phyloP scores from a whole-genome alignment of 768 basidiomycete genomes.

The Collybiopsis luxurians region DNA sequence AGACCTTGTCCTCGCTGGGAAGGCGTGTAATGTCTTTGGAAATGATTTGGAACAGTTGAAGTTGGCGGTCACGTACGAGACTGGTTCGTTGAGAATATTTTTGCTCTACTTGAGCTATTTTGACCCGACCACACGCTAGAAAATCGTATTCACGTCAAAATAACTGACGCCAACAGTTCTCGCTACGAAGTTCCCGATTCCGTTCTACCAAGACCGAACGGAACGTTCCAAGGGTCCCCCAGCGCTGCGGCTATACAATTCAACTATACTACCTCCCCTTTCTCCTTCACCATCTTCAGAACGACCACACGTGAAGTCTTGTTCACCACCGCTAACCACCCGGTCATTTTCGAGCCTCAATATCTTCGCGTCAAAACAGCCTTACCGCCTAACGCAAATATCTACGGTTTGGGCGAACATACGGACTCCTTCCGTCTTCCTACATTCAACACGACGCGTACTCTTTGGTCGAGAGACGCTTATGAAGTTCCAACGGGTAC shows the following conservation, averaged over 20 bases:
- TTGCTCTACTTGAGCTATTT: background rate
- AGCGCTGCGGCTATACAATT: constrained; percentile 48
- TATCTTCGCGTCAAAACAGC: constrained; percentile 70
- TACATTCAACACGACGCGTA: constrained; percentile 42
- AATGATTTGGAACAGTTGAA: constrained; percentile 45
- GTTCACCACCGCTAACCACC: constrained; percentile 57
- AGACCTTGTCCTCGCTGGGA: constrained; percentile 48
- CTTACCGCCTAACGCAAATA: constrained; percentile 58
- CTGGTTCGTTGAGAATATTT: constrained; percentile 29
- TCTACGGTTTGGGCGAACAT: constrained; percentile 80
- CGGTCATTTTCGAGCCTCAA: constrained; percentile 74
- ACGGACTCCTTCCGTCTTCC: constrained; percentile 61
- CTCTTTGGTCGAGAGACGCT: constrained; percentile 67
- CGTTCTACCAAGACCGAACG: constrained; percentile 53
- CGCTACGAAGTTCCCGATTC: constrained; percentile 67
- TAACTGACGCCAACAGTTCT: constrained; percentile 43
- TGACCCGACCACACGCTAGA: constrained; percentile 24
- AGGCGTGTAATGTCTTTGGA: constrained; percentile 60
- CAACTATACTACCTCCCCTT: constrained; percentile 57
- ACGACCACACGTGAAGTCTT: constrained; percentile 48
- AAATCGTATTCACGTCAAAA: constrained; percentile 62
- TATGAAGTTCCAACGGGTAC: constrained; percentile 54
- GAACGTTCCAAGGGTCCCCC: constrained; percentile 23
- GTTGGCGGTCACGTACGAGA: constrained; percentile 58
- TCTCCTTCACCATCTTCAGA: constrained; percentile 58